Evolutionary conservation across 106 monocot species (phyloP).

Genomic region (Dendrobium nobile): DNA sequence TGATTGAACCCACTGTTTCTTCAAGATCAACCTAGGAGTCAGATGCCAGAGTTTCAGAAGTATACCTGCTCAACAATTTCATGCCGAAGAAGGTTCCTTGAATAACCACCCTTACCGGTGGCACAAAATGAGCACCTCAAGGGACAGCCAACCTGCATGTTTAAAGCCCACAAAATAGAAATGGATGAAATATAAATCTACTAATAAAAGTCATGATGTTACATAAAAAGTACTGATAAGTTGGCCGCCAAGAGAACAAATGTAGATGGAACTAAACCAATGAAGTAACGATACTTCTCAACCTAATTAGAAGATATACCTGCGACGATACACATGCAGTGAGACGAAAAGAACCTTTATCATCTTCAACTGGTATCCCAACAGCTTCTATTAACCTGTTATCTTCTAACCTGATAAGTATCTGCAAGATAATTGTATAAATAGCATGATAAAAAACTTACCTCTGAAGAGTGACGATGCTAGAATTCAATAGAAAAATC

Average conservation of each 20-base stretch:
- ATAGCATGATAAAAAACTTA: not conserved
- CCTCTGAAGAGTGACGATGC: not conserved
- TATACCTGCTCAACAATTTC: conserved; percentile 94
- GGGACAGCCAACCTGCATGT: conserved; percentile 81
- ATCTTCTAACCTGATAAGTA: conserved; percentile 82
- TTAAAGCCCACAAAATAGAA: not conserved
- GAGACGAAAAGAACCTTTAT: conserved; percentile 61
- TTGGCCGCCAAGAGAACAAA: not conserved
- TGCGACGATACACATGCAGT: conserved; percentile 98
- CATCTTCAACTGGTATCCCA: conserved; percentile 81
- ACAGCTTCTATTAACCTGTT: conserved; percentile 91
- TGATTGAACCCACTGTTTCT: not conserved
- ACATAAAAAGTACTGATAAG: not conserved
- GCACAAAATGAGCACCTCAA: conserved; percentile 89
- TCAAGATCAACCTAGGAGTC: not conserved
- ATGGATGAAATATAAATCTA: not conserved
- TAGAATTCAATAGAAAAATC: not conserved
- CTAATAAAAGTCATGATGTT: not conserved
- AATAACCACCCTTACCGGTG: conserved; percentile 93
- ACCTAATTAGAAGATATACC: conserved; percentile 20
- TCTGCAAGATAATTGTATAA: conserved; percentile 34
- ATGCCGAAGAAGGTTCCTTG: conserved; percentile 79
- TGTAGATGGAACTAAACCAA: not conserved
- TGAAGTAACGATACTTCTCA: not conserved
- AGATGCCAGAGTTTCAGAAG: not conserved